Evolutionary conservation across 352 stramenopile species (phyloP).

Genomic region (Phytophthora tubulina): DNA sequence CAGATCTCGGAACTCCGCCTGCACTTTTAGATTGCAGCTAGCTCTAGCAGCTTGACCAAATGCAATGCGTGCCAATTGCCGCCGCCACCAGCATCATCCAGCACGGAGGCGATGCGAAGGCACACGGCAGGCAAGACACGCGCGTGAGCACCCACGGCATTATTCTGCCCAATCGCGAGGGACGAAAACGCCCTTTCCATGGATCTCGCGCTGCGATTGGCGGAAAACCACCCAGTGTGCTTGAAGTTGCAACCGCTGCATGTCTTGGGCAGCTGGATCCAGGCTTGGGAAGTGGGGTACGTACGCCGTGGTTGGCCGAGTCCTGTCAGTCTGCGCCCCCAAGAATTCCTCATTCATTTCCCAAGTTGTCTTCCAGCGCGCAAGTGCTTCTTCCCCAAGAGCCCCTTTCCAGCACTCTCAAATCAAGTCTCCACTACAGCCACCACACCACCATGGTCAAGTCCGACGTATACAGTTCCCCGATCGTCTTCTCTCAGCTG

Average conservation of each 20-base stretch:
- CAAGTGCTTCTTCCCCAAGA: constrained; percentile 45
- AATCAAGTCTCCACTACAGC: constrained; percentile 7
- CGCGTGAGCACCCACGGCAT: constrained; percentile 18
- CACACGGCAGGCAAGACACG: constrained; percentile 34
- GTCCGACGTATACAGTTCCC: constrained; percentile 79
- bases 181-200: constrained; percentile 17
- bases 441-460: constrained; percentile 65
- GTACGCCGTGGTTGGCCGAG: constrained; percentile 5
- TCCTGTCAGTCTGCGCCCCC: not conserved
- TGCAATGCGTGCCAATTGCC: not conserved
- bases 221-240: constrained; percentile 17
- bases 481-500: constrained; percentile 74
- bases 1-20: too few species aligned
- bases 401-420: not conserved
- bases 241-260: constrained; percentile 48
- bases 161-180: constrained; percentile 24
- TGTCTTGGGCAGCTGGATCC: constrained; percentile 44
- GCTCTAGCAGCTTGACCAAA: not conserved
- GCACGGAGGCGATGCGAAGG: not conserved
- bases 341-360: constrained; percentile 45
- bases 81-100: constrained; percentile 1
- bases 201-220: constrained; percentile 19
- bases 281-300: constrained; percentile 29
- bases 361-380: constrained; percentile 53
- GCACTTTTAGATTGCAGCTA: too few species aligned